A percentile compares a stretch with the other conserved stretches of the same genome.
phyloP scores from a whole-genome alignment of 1,284 basidiomycete genomes.

The Pascua sp. region DNA sequence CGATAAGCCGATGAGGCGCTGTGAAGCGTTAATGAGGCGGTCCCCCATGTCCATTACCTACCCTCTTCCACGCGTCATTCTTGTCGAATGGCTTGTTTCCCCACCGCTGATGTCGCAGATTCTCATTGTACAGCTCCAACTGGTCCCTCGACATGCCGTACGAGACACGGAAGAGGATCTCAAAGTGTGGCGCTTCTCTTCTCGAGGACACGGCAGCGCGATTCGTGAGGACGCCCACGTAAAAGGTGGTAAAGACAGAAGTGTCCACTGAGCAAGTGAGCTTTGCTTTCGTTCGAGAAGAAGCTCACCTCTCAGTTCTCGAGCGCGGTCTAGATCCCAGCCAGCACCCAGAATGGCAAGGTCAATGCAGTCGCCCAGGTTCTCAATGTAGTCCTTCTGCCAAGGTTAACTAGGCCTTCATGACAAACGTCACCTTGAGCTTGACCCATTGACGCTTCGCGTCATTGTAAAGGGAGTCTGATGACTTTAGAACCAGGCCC shows the following conservation, averaged over 20 bases:
- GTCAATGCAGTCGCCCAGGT: slow-evolving; percentile 75
- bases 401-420: slow-evolving; percentile 21
- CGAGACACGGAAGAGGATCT: slow-evolving; percentile 66
- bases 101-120: slow-evolving; percentile 55
- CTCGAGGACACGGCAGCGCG: slow-evolving; percentile 17
- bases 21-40: background rate
- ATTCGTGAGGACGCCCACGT: slow-evolving; percentile 56
- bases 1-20: slow-evolving; percentile 48
- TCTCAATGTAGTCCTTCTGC: slow-evolving; percentile 79
- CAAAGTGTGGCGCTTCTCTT: slow-evolving; percentile 57
- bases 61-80: slow-evolving; percentile 36
- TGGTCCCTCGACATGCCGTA: slow-evolving; percentile 66
- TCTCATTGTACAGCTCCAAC: slow-evolving; percentile 67
- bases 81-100: slow-evolving; percentile 31
- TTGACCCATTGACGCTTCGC: slow-evolving; percentile 69
- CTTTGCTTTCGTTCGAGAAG: background rate
- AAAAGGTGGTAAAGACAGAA: slow-evolving; percentile 70
- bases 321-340: slow-evolving; percentile 72
- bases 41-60: slow-evolving; percentile 13
- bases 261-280: slow-evolving; percentile 58
- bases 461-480: slow-evolving; percentile 64
- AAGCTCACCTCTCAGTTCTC: slow-evolving; percentile 65
- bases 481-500: slow-evolving; percentile 73
- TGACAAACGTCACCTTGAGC: slow-evolving; percentile 51
- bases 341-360: slow-evolving; percentile 68